Base-by-base conservation (phyloP, 805 yeast species). In the Saccharomyces kudriavzevii region DNA sequence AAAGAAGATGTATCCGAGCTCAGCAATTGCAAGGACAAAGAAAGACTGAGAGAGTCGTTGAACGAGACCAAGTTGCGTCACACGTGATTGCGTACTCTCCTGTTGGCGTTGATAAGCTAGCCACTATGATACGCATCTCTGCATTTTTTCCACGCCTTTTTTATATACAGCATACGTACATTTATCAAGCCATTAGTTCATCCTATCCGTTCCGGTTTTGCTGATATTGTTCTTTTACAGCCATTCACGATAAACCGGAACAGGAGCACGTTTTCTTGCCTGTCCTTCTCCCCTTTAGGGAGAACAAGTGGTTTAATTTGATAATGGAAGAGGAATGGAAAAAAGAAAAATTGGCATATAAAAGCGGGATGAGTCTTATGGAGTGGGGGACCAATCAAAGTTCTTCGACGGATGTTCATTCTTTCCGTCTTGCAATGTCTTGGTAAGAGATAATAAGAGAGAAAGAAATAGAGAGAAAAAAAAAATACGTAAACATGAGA, bases 401-500 rank as follows among this genome's bases (percentile, higher is more conserved):
- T n/a, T 17, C 22, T n/a, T 35, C 20, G 9, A 17, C 40, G n/a
- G 1, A 35, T 17, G 22, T 35, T 6, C 40, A n/a, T 17, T 35
- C 11, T 8, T 35, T 17, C 43, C 17, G 8, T 6, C 24, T 35
- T 17, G 9, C 2, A 35, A 17, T 6, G 11, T 35, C 11, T 35
- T 35, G 5, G 40, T 31, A 14, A 9, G n/a, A 31, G 14, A 13
- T 2, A 31, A 13, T 4, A 31, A 13, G 17, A 31, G 40, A 31
- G 10, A 28, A 28, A 28, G 30, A 28, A 28, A 9, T 28, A 28
- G 10, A 28, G 10, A 28, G 10, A 28, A 28, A 28, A 28, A 28
- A 28, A 14, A 2, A 13, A 13, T n/a, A 35, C 6, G 11, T 35
- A 35, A 35, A 4, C 22, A 77, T 78, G 82, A 76, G 68, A 62